A percentile compares a stretch with the other conserved stretches of the same genome.
Conservation (phyloP, 805 yeast genomes). For the Wickerhamiella kurtzmanii region DNA sequence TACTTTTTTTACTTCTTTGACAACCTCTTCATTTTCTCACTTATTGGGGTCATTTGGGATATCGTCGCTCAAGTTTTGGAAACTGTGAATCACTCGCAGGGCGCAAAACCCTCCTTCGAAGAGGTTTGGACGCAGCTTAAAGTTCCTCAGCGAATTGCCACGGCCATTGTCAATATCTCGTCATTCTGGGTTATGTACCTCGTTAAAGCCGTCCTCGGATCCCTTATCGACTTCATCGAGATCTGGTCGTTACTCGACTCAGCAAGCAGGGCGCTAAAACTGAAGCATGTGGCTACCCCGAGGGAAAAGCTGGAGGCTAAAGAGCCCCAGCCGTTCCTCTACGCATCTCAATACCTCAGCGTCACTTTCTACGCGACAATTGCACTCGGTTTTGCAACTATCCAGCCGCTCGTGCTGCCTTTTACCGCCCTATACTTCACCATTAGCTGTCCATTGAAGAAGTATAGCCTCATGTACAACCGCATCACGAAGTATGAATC, state of each 20-base stretch:
- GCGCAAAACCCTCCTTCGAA: constrained; percentile 6
- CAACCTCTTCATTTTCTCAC: constrained; percentile 27
- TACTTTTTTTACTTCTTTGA: constrained; percentile 29
- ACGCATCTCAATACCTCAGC: constrained; percentile 25
- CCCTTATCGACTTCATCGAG: constrained; percentile 24
- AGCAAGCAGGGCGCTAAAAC: constrained; percentile 11
- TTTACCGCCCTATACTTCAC: constrained; percentile 22
- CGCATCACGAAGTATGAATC: constrained; percentile 28
- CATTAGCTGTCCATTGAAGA: constrained; percentile 24
- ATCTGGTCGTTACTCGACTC: constrained; percentile 19
- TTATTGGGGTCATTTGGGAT: constrained; percentile 30
- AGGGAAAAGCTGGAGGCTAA: constrained; percentile 22
- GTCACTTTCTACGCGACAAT: constrained; percentile 26
- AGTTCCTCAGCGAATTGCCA: constrained; percentile 24
- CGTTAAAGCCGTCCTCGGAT: constrained; percentile 23
- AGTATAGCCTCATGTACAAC: constrained; percentile 26
- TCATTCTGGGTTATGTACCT: constrained; percentile 32
- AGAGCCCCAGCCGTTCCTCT: constrained; percentile 26
- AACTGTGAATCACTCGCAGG: constrained; percentile 6
- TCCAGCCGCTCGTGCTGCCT: constrained; percentile 28
- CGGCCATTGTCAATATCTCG: constrained; percentile 27
- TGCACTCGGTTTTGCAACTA: constrained; percentile 26
- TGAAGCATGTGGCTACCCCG: constrained; percentile 20
- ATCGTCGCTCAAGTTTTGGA: constrained; percentile 23
- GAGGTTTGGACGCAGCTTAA: constrained; percentile 22